Evolutionary conservation across 202 grass and related monocot species (phyloP).

Genomic region (Panicum hallii): DNA sequence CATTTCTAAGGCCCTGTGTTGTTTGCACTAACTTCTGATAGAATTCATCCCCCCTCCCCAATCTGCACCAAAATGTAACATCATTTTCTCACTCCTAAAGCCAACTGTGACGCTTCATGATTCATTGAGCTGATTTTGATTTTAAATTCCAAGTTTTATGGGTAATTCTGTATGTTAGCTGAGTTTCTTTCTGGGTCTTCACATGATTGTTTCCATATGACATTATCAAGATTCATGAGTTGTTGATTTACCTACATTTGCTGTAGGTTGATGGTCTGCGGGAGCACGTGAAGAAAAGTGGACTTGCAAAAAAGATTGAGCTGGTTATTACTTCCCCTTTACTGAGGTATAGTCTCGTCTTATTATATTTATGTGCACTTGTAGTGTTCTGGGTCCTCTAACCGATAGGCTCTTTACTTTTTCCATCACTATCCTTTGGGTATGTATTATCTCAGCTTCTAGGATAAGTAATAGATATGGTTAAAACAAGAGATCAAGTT

Average conservation of each 20-base stretch:
- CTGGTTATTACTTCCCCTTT: constrained; percentile 85
- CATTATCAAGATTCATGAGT: constrained; percentile 19
- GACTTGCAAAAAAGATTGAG: constrained; percentile 63
- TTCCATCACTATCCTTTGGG: neutral
- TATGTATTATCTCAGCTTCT: neutral
- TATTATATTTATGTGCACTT: constrained; percentile 12
- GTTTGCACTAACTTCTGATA: neutral
- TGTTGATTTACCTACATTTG: neutral
- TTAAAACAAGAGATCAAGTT: neutral
- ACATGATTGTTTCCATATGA: constrained; percentile 1
- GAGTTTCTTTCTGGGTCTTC: neutral
- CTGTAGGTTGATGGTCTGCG: constrained; percentile 69
- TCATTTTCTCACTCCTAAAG: constrained; percentile 12
- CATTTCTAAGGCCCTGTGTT: neutral
- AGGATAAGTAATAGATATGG: neutral
- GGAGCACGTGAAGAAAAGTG: constrained; percentile 63
- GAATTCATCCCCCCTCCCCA: neutral
- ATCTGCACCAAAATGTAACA: neutral
- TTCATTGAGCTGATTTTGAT: neutral
- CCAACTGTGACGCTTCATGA: neutral
- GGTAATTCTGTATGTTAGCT: neutral
- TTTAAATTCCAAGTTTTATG: neutral
- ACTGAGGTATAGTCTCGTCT: constrained; percentile 57
- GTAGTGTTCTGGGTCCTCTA: neutral
- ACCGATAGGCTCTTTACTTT: constrained; percentile 7